Evolutionary conservation across 2,329 filamentous ascomycete genomes (phyloP).

Genomic region (Calonectria hongkongensis): DNA sequence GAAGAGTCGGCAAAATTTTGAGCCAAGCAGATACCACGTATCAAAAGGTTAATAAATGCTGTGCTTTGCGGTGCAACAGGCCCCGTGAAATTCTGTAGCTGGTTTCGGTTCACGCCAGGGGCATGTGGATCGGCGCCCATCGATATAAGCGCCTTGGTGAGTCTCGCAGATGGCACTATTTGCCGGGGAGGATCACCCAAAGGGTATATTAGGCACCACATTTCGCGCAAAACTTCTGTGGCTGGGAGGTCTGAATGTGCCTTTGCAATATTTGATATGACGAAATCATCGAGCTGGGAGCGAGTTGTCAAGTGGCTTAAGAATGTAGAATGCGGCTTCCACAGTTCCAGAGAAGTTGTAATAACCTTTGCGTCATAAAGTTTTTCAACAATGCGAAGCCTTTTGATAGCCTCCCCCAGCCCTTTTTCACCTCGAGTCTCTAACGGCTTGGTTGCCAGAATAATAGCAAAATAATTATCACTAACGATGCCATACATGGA

Average conservation of each 20-base stretch:
- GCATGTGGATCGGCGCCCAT: slow-evolving; percentile 33
- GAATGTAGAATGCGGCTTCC: slow-evolving; percentile 9
- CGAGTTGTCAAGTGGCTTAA: neutral
- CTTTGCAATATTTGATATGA: slow-evolving; percentile 24
- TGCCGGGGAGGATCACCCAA: neutral
- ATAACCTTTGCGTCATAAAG: slow-evolving; percentile 4
- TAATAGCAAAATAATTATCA: neutral
- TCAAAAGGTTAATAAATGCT: slow-evolving; percentile 25
- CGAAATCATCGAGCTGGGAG: slow-evolving; percentile 29
- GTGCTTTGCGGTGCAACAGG: slow-evolving; percentile 23
- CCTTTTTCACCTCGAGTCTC: neutral
- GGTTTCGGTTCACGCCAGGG: slow-evolving; percentile 2
- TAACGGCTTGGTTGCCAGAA: neutral
- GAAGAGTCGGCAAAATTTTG: neutral
- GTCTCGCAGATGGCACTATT: neutral
- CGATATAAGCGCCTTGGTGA: slow-evolving; percentile 24
- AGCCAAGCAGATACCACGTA: neutral
- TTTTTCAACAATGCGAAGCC: neutral
- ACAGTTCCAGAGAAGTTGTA: neutral
- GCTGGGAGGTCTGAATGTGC: neutral
- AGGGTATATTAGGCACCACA: neutral
- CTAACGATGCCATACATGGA: neutral
- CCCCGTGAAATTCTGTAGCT: neutral
- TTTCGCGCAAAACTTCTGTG: slow-evolving; percentile 28
- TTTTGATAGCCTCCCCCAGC: neutral